These are phyloP conservation scores for Boechera divaricarpa DNA, from an alignment of 345 rosid species.

Conservation along the genomic window DNA sequence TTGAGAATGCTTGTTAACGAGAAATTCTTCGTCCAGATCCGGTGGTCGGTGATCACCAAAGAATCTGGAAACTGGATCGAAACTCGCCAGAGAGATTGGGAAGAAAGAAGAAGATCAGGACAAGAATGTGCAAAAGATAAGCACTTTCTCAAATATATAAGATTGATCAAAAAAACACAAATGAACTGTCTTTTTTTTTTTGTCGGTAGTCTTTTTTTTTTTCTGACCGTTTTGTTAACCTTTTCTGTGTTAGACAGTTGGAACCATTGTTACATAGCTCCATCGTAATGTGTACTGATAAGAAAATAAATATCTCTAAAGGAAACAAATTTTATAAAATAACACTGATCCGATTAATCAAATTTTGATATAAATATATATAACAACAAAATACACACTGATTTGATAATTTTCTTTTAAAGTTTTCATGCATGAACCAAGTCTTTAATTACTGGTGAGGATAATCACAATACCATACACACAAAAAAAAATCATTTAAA, in stretches of 20 bases:
- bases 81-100: constrained; percentile 30
- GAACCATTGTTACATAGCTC: constrained; percentile 26
- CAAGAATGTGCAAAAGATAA: constrained; percentile 41
- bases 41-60: constrained; percentile 24
- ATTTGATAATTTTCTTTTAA: not conserved
- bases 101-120: constrained; percentile 39
- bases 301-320: not conserved
- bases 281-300: not conserved
- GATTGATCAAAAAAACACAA: not conserved
- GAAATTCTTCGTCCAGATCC: constrained; percentile 41
- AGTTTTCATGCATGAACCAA: not conserved
- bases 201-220: constrained; percentile 39
- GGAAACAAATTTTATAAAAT: not conserved
- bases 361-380: not conserved
- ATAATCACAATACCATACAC: not conserved
- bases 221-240: constrained; percentile 41
- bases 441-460: not conserved
- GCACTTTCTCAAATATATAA: constrained; percentile 1
- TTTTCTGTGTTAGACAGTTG: constrained; percentile 44
- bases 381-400: not conserved
- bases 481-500: not conserved
- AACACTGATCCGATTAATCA: not conserved
- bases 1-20: constrained; percentile 29
- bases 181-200: constrained; percentile 33
- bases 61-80: constrained; percentile 31